Evolutionary conservation across 1,139 yeast genomes (phyloP).

Genomic region (Blastobotrys proliferans): DNA sequence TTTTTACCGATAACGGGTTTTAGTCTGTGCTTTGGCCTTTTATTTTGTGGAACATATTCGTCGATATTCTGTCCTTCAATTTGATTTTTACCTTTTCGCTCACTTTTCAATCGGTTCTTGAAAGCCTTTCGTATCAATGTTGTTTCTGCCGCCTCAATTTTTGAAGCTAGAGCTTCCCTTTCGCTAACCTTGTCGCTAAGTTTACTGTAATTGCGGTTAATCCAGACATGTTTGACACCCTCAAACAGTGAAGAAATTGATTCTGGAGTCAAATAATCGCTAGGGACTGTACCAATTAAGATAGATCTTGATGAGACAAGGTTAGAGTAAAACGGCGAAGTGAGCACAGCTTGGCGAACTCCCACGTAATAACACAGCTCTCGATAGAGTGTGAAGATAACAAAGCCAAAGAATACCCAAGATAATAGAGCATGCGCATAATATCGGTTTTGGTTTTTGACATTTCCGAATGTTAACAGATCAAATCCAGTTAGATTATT

Average conservation of each 20-base stretch:
- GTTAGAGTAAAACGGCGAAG: conserved; percentile 75
- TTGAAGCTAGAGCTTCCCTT: conserved; percentile 58
- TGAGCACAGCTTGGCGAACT: conserved; percentile 72
- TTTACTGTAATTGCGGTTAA: conserved; percentile 62
- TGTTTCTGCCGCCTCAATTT: conserved; percentile 68
- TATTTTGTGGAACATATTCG: conserved; percentile 68
- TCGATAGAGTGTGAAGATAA: conserved; percentile 69
- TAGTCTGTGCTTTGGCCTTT: conserved; percentile 68
- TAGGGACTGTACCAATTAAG: conserved; percentile 76
- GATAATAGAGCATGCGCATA: conserved; percentile 84
- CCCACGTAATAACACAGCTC: conserved; percentile 79
- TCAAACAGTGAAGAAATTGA: conserved; percentile 57
- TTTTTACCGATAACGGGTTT: conserved; percentile 72
- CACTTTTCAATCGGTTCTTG: conserved; percentile 55
- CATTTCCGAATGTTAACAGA: conserved; percentile 72
- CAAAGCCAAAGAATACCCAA: conserved; percentile 70
- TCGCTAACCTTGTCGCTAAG: conserved; percentile 55
- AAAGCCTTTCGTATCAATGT: conserved; percentile 57
- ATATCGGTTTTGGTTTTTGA: conserved; percentile 57
- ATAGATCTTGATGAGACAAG: conserved; percentile 75
- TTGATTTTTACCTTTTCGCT: conserved; percentile 42
- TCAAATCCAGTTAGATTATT: conserved; percentile 62
- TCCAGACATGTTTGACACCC: conserved; percentile 69
- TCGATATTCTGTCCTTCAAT: conserved; percentile 49
- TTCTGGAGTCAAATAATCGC: conserved; percentile 56